Conservation (phyloP, 176 grass and related monocot genomes). For the Zea luxurians region DNA sequence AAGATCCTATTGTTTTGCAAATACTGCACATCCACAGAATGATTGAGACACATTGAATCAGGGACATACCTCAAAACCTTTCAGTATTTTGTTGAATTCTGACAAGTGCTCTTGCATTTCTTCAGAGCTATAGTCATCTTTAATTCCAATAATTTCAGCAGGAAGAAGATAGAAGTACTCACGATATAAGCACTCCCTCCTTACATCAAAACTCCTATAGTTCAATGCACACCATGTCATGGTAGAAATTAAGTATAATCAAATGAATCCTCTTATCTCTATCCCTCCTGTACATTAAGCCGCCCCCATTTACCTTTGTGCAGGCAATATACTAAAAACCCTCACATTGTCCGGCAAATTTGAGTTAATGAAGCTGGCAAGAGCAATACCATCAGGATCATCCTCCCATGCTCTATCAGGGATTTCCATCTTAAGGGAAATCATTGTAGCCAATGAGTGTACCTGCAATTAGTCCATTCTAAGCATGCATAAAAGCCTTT, state of each 20-base stretch:
- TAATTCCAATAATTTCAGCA: slow-evolving; percentile 90
- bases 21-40: background rate
- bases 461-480: slow-evolving; percentile 66
- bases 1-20: slow-evolving; percentile 17
- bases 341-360: slow-evolving; percentile 74
- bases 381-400: slow-evolving; percentile 66
- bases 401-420: slow-evolving; percentile 77
- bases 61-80: slow-evolving; percentile 62
- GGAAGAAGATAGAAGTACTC: slow-evolving; percentile 89
- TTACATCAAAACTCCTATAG: slow-evolving; percentile 85
- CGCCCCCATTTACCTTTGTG: slow-evolving; percentile 55
- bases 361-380: slow-evolving; percentile 87
- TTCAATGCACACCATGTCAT: slow-evolving; percentile 22
- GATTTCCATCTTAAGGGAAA: slow-evolving; percentile 96
- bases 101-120: slow-evolving; percentile 64
- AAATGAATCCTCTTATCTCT: background rate
- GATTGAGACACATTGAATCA: background rate
- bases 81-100: slow-evolving; percentile 79
- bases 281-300: background rate
- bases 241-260: slow-evolving; percentile 12
- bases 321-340: slow-evolving; percentile 90
- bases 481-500: slow-evolving; percentile 52
- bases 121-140: slow-evolving; percentile 51
- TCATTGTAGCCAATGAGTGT: slow-evolving; percentile 86
- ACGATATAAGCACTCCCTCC: slow-evolving; percentile 74